Percentiles rank a stretch among this genome's conserved stretches.
Conservation (phyloP, 108 stramenopile genomes). For the Licmophora abbreviata region DNA sequence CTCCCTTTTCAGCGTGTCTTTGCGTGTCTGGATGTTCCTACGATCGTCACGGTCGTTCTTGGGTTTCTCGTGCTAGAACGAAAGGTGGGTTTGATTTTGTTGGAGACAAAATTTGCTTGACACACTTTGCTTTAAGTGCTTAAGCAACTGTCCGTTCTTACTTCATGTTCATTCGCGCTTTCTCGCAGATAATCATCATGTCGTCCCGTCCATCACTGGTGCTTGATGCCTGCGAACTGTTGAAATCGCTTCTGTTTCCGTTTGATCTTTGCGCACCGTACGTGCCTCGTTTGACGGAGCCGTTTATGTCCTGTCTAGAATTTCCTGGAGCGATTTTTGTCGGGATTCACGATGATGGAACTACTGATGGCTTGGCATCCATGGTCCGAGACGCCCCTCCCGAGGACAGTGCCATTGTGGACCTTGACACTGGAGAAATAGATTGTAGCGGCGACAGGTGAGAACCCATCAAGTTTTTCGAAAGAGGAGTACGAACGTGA, state of each 20-base stretch:
- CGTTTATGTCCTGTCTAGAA: slow-evolving; percentile 74
- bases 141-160: background rate
- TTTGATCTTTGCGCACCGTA: slow-evolving; percentile 84
- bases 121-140: background rate
- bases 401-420: slow-evolving; percentile 77
- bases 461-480: background rate
- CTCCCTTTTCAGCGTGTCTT: slow-evolving; percentile 63
- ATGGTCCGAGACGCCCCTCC: slow-evolving; percentile 51
- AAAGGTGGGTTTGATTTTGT: too few relatives aligned
- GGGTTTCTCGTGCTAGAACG: slow-evolving; percentile 74
- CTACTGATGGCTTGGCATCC: slow-evolving; percentile 50
- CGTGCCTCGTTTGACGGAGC: slow-evolving; percentile 75
- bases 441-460: slow-evolving; percentile 58
- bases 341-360: slow-evolving; percentile 77
- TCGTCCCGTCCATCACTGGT: slow-evolving; percentile 71
- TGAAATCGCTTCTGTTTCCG: slow-evolving; percentile 73
- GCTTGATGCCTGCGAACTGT: slow-evolving; percentile 73
- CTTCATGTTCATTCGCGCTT: background rate
- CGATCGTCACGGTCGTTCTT: slow-evolving; percentile 74
- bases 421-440: slow-evolving; percentile 69
- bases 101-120: background rate
- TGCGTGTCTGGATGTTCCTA: slow-evolving; percentile 74
- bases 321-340: slow-evolving; percentile 84
- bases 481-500: background rate
- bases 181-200: slow-evolving; percentile 66